A percentile compares a stretch with the other conserved stretches of the same genome.
These are phyloP conservation scores for Medicago arabica DNA, from an alignment of 306 rosid genomes.

Conservation along the genomic window DNA sequence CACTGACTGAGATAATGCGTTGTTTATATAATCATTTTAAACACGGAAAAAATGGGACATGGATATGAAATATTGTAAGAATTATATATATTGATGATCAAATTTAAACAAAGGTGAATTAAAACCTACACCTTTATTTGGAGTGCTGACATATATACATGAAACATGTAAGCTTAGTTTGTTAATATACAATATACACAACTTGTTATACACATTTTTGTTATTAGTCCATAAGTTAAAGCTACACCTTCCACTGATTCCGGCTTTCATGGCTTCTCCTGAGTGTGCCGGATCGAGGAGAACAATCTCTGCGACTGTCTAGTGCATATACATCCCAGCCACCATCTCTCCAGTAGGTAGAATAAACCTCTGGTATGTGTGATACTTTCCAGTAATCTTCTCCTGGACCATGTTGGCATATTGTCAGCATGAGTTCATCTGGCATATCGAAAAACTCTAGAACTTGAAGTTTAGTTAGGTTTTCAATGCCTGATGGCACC, in stretches of 20 bases:
- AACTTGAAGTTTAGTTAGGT: constrained; percentile 54
- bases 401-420: constrained; percentile 53
- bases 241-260: constrained; percentile 48
- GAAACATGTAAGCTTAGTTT: not conserved
- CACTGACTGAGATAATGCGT: not conserved
- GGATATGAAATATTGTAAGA: constrained; percentile 3
- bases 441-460: constrained; percentile 74
- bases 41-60: constrained; percentile 8
- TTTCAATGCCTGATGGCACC: constrained; percentile 68
- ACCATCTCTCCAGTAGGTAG: constrained; percentile 68
- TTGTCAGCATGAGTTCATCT: constrained; percentile 55
- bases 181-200: constrained; percentile 25
- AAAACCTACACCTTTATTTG: constrained; percentile 47
- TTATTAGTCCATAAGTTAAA: not conserved
- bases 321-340: constrained; percentile 69
- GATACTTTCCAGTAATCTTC: constrained; percentile 59
- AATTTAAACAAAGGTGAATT: constrained; percentile 44
- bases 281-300: constrained; percentile 45
- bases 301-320: constrained; percentile 46
- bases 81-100: not conserved
- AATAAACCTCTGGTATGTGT: constrained; percentile 62
- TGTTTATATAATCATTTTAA: not conserved
- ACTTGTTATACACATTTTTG: not conserved
- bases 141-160: constrained; percentile 38
- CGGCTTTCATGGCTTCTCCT: constrained; percentile 49